phyloP scores from a whole-genome alignment of 148 eudicot genomes.

The Suaeda aralocaspica region DNA sequence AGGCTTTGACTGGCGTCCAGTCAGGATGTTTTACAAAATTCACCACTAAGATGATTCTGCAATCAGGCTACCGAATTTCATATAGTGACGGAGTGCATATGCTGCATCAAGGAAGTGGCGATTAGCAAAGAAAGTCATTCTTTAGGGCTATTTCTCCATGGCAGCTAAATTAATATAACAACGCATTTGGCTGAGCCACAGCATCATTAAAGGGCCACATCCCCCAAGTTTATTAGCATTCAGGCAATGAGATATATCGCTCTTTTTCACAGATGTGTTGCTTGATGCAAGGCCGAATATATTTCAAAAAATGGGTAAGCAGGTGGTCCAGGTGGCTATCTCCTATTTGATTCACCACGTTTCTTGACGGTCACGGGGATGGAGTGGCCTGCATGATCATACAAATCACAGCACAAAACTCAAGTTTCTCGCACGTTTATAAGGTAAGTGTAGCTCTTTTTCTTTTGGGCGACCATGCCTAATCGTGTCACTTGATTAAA shows the following conservation, averaged over 20 bases:
- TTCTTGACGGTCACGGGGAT: slow-evolving; percentile 16
- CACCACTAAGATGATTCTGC: slow-evolving; percentile 37
- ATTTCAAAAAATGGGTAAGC: slow-evolving; percentile 46
- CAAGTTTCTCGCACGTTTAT: not conserved
- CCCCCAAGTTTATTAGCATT: slow-evolving; percentile 22
- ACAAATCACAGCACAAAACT: slow-evolving; percentile 10
- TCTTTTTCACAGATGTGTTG: slow-evolving; percentile 35
- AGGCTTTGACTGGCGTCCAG: slow-evolving; percentile 35
- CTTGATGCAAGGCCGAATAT: too few species aligned
- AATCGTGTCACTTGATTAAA: not conserved
- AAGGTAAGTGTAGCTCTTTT: not conserved
- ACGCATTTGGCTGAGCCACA: slow-evolving; percentile 40
- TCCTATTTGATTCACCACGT: not conserved
- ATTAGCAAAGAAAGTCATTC: slow-evolving; percentile 41
- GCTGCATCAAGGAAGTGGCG: slow-evolving; percentile 28
- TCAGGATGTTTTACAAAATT: slow-evolving; percentile 28
- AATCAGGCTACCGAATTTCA: slow-evolving; percentile 38
- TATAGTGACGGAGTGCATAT: slow-evolving; percentile 27
- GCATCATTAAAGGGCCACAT: slow-evolving; percentile 45
- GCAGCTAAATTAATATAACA: slow-evolving; percentile 41
- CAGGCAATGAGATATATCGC: slow-evolving; percentile 42
- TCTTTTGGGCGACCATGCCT: too few species aligned
- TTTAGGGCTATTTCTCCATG: slow-evolving; percentile 44
- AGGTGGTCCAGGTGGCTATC: slow-evolving; percentile 33
- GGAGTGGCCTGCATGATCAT: slow-evolving; percentile 7